A percentile compares a stretch with the other conserved stretches of the same genome.
These are phyloP conservation scores for Coemansia sp. DNA, from an alignment of 192 early-diverging fungal species.

Conservation along the genomic window DNA sequence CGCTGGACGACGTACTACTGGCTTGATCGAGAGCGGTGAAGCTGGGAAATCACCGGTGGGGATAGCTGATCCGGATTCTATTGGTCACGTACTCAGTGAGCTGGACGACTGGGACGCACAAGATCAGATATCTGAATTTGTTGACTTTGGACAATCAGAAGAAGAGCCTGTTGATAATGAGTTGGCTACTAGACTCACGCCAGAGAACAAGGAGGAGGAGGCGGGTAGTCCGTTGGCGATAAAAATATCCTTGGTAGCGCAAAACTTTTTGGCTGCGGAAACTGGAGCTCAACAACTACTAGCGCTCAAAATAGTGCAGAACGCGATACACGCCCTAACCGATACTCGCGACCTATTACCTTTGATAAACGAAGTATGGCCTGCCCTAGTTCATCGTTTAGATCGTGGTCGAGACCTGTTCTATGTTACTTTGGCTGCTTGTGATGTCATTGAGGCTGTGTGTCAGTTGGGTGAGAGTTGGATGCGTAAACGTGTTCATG, in stretches of 20 bases:
- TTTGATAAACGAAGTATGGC: slow-evolving; percentile 49
- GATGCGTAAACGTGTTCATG: slow-evolving; percentile 47
- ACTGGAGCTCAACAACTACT: slow-evolving; percentile 39
- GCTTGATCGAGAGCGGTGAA: background rate
- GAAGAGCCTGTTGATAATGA: background rate
- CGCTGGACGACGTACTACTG: background rate
- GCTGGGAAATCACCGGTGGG: background rate
- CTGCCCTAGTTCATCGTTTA: slow-evolving; percentile 29
- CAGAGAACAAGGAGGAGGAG: slow-evolving; percentile 5
- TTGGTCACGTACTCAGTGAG: slow-evolving; percentile 26
- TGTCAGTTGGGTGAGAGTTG: slow-evolving; percentile 34
- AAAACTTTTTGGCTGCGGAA: slow-evolving; percentile 28
- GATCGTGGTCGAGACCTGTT: slow-evolving; percentile 19
- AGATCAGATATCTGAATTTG: slow-evolving; percentile 20
- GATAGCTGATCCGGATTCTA: slow-evolving; percentile 21
- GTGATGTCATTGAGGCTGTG: slow-evolving; percentile 40
- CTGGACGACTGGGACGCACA: slow-evolving; percentile 25
- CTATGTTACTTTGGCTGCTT: slow-evolving; percentile 39
- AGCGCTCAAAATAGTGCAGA: slow-evolving; percentile 47
- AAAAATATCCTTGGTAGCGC: slow-evolving; percentile 37
- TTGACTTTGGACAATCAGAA: background rate
- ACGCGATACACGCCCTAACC: slow-evolving; percentile 26
- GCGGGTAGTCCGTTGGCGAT: slow-evolving; percentile 39
- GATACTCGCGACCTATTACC: slow-evolving; percentile 40
- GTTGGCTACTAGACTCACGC: background rate